A percentile compares a stretch with the other conserved stretches of the same genome.
phyloP scores from a whole-genome alignment of 768 basidiomycete genomes.

The Tubosaeta brunneosetosa region DNA sequence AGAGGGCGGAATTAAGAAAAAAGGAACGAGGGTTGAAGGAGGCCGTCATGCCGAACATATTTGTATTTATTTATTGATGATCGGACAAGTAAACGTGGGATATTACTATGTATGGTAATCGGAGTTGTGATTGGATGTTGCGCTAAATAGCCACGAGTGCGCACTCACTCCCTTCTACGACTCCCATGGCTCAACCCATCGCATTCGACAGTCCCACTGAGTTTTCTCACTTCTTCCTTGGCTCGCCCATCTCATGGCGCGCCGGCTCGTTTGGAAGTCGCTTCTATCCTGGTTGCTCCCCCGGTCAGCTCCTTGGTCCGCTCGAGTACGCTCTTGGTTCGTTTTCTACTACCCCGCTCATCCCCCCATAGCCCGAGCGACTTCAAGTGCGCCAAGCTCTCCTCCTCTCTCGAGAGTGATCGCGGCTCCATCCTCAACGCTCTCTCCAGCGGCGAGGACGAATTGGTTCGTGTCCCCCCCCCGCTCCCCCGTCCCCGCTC shows the following conservation, averaged over 20 bases:
- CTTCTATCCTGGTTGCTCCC: constrained; percentile 60
- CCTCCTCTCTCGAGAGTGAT: constrained; percentile 58
- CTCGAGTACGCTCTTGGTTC: constrained; percentile 51
- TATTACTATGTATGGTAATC: not conserved
- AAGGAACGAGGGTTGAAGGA: not conserved
- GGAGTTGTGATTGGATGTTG: constrained; percentile 17
- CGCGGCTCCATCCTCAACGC: constrained; percentile 59
- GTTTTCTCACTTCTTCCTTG: constrained; percentile 64
- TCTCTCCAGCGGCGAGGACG: constrained; percentile 64
- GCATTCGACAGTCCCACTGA: constrained; percentile 28
- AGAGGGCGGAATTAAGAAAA: not conserved
- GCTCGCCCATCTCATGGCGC: constrained; percentile 70
- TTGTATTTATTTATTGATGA: constrained; percentile 22
- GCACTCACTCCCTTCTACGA: constrained; percentile 8
- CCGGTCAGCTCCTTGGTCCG: constrained; percentile 55
- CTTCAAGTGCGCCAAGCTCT: constrained; percentile 43
- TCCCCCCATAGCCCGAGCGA: constrained; percentile 36
- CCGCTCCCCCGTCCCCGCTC: not conserved
- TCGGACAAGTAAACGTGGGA: constrained; percentile 30
- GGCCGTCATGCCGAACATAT: constrained; percentile 25
- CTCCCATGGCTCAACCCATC: constrained; percentile 43
- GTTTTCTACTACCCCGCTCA: not conserved
- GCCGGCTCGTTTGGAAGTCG: constrained; percentile 61
- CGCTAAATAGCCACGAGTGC: constrained; percentile 26
- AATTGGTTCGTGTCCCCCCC: constrained; percentile 48